Conservation (phyloP, 768 basidiomycete genomes). For the Mycena leptocephala region DNA sequence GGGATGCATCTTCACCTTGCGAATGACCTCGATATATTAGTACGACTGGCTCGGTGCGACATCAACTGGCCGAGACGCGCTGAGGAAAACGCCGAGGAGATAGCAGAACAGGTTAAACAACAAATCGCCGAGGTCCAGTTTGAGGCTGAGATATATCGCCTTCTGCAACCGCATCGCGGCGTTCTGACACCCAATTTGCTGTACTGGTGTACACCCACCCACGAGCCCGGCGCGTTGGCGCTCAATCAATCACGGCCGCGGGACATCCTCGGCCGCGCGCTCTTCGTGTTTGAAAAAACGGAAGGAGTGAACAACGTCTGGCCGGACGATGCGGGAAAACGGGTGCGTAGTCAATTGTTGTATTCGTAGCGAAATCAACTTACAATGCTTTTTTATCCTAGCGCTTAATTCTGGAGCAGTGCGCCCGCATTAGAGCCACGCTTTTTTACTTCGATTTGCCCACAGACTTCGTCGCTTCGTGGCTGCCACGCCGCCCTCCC, state of each 20-base stretch:
- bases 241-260: not conserved
- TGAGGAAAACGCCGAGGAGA: not conserved
- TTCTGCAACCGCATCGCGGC: not conserved
- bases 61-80: constrained; percentile 19
- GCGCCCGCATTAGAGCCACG: constrained; percentile 23
- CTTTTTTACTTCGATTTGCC: constrained; percentile 21
- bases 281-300: constrained; percentile 25
- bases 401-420: constrained; percentile 11
- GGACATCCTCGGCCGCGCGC: constrained; percentile 16
- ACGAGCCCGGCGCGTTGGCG: not conserved
- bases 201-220: constrained; percentile 3
- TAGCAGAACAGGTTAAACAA: not conserved
- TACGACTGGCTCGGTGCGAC: constrained; percentile 16
- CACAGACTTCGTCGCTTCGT: constrained; percentile 5
- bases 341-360: not conserved
- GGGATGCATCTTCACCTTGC: constrained; percentile 24
- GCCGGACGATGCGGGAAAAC: constrained; percentile 7
- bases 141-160: constrained; percentile 17
- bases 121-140: constrained; percentile 21
- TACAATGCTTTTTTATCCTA: not conserved
- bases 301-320: constrained; percentile 26
- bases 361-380: not conserved
- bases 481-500: constrained; percentile 15
- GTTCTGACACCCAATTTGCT: constrained; percentile 13
- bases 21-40: constrained; percentile 3